A percentile compares a stretch with the other conserved stretches of the same genome.
phyloP scores from a whole-genome alignment of 768 basidiomycete genomes.

The Tephrocybe sp. region DNA sequence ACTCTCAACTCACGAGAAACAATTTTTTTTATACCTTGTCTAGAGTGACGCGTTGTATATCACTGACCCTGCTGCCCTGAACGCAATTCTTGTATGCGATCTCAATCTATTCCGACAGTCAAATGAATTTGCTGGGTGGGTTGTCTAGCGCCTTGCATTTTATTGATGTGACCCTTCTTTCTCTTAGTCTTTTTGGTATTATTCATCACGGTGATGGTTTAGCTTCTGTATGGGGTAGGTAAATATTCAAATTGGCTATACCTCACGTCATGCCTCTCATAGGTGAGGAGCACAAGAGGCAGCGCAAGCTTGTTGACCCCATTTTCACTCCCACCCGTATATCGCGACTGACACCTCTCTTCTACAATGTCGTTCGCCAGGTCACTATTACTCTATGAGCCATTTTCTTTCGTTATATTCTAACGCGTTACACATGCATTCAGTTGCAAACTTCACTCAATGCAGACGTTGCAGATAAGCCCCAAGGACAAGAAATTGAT shows the following conservation, averaged over 20 bases:
- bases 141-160: background rate
- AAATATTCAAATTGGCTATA: too few relatives aligned
- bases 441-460: conserved; percentile 11
- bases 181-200: conserved; percentile 23
- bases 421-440: too few relatives aligned
- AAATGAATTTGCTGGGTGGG: conserved; percentile 25
- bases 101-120: conserved; percentile 23
- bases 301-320: conserved; percentile 23
- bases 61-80: conserved; percentile 24
- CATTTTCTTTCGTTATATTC: background rate
- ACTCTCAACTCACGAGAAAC: too few relatives aligned
- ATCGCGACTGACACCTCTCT: conserved; percentile 23
- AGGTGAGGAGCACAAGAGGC: too few relatives aligned
- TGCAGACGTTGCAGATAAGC: conserved; percentile 2
- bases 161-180: background rate
- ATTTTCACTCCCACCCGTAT: conserved; percentile 23
- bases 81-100: conserved; percentile 23
- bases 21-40: too few relatives aligned
- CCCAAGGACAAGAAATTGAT: conserved; percentile 10
- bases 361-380: conserved; percentile 22
- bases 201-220: conserved; percentile 24
- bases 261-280: background rate
- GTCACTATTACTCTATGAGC: conserved; percentile 3
- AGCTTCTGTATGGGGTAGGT: conserved; percentile 23
- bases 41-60: conserved; percentile 25